Base-by-base conservation (phyloP, 2,329 filamentous ascomycete genomes). In the Bipolaris victoriae region DNA sequence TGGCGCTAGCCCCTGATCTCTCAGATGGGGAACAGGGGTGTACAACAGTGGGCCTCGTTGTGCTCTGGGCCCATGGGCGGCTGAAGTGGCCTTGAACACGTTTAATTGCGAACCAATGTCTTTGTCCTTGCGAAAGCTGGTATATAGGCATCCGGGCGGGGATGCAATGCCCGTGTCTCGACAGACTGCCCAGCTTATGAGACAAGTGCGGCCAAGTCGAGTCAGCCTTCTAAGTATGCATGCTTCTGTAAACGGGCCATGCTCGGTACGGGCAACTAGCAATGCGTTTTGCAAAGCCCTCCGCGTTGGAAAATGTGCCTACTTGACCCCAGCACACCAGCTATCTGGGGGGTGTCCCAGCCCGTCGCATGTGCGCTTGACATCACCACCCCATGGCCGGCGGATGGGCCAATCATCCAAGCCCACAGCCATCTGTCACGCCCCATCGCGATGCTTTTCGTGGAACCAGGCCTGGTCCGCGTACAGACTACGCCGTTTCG, bases 301-400 rank as follows among this genome's bases (percentile, higher is more conserved):
- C 57, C 46, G 59, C 59, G 64, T 66, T 61, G 58, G 58, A 70
- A 59, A 45, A 45, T 49, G 56, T 66, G 66, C 54, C 70, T 69
- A 70, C 66, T 63, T 35, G 57, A 65, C 43, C 66, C 62, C 22
- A 50, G 54, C 49, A 45, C 53, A 24, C 24, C 11, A 35, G 33
- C 57, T 44, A 45, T 31, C 64, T 64, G 66, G 68, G 67, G 68
- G 68, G 66, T 70, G 70, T 45, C 65, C 53, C 60, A 61, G 62
- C 53, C 65, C 65, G 54, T 58, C 53, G 54, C 51, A 49, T 49
- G 48, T 46, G 49, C 52, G 53, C 57, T 69, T 71, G 65, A 72
- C 69, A 72, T 72, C 65, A 73, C 65, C n/a, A 53, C 43, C 45
- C 54, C 22, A 36, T 6, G 7, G 2, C 5, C 7, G 9, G 1